These are phyloP conservation scores for Gaeumannomyces tritici DNA, from an alignment of 2,329 filamentous ascomycete genomes.

Conservation along the genomic window DNA sequence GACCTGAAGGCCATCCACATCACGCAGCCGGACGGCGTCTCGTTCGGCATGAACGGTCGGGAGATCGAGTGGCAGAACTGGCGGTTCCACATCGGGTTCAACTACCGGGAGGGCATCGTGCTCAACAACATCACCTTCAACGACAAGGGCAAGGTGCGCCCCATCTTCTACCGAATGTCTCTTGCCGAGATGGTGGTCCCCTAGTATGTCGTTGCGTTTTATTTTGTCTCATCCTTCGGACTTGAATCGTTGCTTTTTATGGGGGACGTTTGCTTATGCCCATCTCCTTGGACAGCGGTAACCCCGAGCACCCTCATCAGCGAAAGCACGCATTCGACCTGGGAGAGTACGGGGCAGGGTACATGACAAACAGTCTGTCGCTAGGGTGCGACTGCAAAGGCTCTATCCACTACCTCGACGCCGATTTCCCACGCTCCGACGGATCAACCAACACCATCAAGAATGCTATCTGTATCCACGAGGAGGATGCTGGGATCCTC, in stretches of 20 bases:
- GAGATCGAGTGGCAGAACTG: slow-evolving; percentile 86
- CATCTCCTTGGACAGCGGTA: slow-evolving; percentile 32
- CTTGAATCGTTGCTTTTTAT: too few relatives aligned
- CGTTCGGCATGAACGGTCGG: slow-evolving; percentile 66
- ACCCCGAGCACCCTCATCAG: slow-evolving; percentile 71
- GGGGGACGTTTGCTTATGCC: not conserved
- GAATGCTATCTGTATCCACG: slow-evolving; percentile 92
- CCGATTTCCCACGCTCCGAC: slow-evolving; percentile 68
- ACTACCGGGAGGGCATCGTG: slow-evolving; percentile 86
- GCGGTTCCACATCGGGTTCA: slow-evolving; percentile 89
- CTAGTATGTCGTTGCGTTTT: slow-evolving; percentile 36
- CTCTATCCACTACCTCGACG: slow-evolving; percentile 84
- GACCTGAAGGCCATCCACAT: slow-evolving; percentile 72
- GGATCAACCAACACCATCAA: slow-evolving; percentile 75
- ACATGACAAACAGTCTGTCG: slow-evolving; percentile 68
- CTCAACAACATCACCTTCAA: slow-evolving; percentile 85
- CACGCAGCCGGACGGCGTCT: slow-evolving; percentile 69
- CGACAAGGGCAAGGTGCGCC: slow-evolving; percentile 67
- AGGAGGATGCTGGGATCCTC: slow-evolving; percentile 83
- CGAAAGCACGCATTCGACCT: slow-evolving; percentile 75
- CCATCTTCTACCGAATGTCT: slow-evolving; percentile 81
- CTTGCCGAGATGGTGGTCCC: slow-evolving; percentile 92
- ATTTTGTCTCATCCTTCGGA: not conserved
- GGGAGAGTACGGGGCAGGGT: slow-evolving; percentile 64
- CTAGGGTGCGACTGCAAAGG: slow-evolving; percentile 83